Conservation (phyloP, 2,329 filamentous ascomycete genomes). For the Cladosporium sp. region DNA sequence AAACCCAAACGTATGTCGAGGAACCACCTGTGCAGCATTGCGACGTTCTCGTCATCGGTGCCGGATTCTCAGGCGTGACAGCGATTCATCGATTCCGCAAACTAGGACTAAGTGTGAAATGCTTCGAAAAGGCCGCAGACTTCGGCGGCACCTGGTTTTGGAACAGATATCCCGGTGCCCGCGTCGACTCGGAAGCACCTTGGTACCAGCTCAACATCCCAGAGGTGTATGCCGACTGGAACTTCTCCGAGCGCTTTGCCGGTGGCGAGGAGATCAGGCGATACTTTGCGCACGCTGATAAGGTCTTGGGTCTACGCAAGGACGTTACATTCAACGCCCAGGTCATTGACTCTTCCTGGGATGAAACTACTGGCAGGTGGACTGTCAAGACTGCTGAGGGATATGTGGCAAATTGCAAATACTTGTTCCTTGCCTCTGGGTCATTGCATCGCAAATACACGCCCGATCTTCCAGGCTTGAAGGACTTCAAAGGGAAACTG, state of each 20-base stretch:
- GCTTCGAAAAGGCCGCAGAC: slow-evolving; percentile 33
- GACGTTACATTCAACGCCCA: slow-evolving; percentile 55
- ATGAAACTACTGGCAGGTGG: slow-evolving; percentile 48
- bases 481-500: slow-evolving; percentile 35
- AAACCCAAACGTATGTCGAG: background rate
- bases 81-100: slow-evolving; percentile 32
- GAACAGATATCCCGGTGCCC: slow-evolving; percentile 39
- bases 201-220: slow-evolving; percentile 47
- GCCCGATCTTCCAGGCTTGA: slow-evolving; percentile 33
- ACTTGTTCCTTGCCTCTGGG: slow-evolving; percentile 37
- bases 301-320: slow-evolving; percentile 52
- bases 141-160: slow-evolving; percentile 38
- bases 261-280: slow-evolving; percentile 42
- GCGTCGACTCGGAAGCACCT: slow-evolving; percentile 45
- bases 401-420: slow-evolving; percentile 25
- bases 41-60: slow-evolving; percentile 32
- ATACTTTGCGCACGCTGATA: slow-evolving; percentile 60
- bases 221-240: slow-evolving; percentile 52
- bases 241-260: slow-evolving; percentile 39
- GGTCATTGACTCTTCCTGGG: slow-evolving; percentile 51
- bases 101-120: slow-evolving; percentile 29
- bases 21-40: slow-evolving; percentile 7
- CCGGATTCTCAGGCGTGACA: slow-evolving; percentile 39
- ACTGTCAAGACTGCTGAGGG: slow-evolving; percentile 46
- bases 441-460: slow-evolving; percentile 36